phyloP scores from a whole-genome alignment of 208 protist species.

The Zelonia costaricensis region DNA sequence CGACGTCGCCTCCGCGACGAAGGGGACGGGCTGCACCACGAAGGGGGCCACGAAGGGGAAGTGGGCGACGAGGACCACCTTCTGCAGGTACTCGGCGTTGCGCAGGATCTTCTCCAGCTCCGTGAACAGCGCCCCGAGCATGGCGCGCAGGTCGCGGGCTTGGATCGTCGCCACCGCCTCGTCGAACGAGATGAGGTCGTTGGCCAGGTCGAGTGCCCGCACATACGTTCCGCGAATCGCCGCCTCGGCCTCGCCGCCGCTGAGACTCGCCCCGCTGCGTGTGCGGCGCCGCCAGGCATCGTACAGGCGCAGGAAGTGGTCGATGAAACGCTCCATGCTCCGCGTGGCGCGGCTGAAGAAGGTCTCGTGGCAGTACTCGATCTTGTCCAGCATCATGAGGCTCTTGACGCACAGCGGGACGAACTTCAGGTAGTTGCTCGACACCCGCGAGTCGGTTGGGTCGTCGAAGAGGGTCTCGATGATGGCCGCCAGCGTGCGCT shows the following conservation, averaged over 20 bases:
- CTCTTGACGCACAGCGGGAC: slow-evolving; percentile 80
- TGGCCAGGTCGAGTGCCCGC: slow-evolving; percentile 56
- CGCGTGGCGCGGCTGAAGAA: slow-evolving; percentile 65
- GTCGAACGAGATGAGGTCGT: slow-evolving; percentile 60
- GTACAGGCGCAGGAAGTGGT: slow-evolving; percentile 78
- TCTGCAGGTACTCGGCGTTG: slow-evolving; percentile 78
- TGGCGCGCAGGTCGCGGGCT: slow-evolving; percentile 48
- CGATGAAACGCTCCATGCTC: slow-evolving; percentile 70
- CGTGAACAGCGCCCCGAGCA: slow-evolving; percentile 74
- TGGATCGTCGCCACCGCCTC: slow-evolving; percentile 75
- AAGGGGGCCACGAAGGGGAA: slow-evolving; percentile 74
- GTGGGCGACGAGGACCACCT: slow-evolving; percentile 56
- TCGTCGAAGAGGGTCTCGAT: slow-evolving; percentile 60
- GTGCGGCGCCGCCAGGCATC: slow-evolving; percentile 62
- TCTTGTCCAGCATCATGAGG: slow-evolving; percentile 52
- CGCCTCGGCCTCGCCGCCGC: slow-evolving; percentile 28
- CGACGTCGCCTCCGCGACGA: slow-evolving; percentile 43
- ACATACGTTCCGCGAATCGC: slow-evolving; percentile 63
- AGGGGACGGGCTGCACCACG: slow-evolving; percentile 42
- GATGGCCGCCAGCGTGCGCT: slow-evolving; percentile 39
- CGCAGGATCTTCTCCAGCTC: slow-evolving; percentile 84
- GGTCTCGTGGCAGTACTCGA: slow-evolving; percentile 73
- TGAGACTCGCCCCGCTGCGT: slow-evolving; percentile 34
- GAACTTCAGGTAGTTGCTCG: slow-evolving; percentile 66
- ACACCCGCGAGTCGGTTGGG: slow-evolving; percentile 42